Base-by-base conservation (phyloP, 371 early-diverging fungal genomes). In the Mortierella sp. region DNA sequence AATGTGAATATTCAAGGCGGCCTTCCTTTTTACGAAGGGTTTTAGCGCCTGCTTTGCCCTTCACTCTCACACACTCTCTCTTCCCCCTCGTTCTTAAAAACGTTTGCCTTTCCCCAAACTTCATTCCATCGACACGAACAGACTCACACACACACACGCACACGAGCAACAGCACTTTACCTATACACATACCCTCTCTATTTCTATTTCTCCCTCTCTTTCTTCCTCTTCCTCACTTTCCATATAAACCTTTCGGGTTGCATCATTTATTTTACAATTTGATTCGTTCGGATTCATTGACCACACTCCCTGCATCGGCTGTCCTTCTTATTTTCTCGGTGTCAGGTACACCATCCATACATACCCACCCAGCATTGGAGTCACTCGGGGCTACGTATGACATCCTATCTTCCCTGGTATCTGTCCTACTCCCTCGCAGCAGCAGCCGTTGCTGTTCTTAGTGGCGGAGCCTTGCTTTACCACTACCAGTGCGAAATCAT, bases 401-500 rank as follows among this genome's bases (percentile, higher is more conserved):
- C 73, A 26, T 72, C 75, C 30, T 79, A 72, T 54, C 68, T 86
- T 4, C 87, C 87, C 16, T 69, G 64, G 59, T 88, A 87, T 77
- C 72, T 88, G 9, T 80, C 74, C 10, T 88, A 88, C 64, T 76
- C 80, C 16, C 58, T 87, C 39, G 85, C 86, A 18, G 77, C 85
- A 4, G 84, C 86, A 32, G 85, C 81, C 1, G 60, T 90, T 8
- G 86, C 88, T 9, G 77, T 85, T n/a, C 74, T 89, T 14, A 83
- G 87, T 22, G 85, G 87, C 2, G 84, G 88, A 1, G 80, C 84
- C 1, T 62, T 91, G 35, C 88, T 96, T 14, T 97, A 94, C 74
- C 69, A 89, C 63, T 95, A 90, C 76, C 97, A 97, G 74, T 93
- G 92, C 71, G 90, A 90, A 73, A 90, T 97, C 69, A 95, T 97